Evolutionary conservation across 176 grass and related monocot genomes (phyloP).

Genomic region (Oryza nivara): DNA sequence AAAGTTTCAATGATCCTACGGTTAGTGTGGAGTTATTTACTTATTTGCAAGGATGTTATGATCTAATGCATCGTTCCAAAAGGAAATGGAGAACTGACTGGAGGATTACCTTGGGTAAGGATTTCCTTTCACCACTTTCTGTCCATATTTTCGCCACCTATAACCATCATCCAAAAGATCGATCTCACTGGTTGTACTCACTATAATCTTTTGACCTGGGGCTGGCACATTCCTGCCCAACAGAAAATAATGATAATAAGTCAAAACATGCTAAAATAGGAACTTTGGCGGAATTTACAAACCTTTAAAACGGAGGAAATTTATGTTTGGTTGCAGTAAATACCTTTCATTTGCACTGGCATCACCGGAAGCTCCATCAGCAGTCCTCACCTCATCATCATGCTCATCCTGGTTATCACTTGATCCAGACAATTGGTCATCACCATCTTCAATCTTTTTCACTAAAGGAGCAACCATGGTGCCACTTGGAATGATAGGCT

Average conservation of each 20-base stretch:
- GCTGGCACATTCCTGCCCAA: slow-evolving; percentile 26
- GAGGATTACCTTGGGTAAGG: slow-evolving; percentile 54
- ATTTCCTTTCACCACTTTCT: slow-evolving; percentile 66
- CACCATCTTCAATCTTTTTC: not conserved
- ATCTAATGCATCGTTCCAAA: not conserved
- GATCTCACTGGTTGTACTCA: slow-evolving; percentile 72
- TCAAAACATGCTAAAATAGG: not conserved
- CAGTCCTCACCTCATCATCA: not conserved
- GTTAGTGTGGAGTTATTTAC: not conserved
- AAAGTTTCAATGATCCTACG: not conserved
- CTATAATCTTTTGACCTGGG: slow-evolving; percentile 63
- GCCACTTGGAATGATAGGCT: not conserved
- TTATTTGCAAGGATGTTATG: not conserved
- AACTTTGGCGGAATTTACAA: not conserved
- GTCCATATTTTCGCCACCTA: slow-evolving; percentile 77
- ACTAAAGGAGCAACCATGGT: slow-evolving; percentile 8
- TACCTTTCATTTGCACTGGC: slow-evolving; percentile 26
- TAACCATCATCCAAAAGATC: slow-evolving; percentile 82
- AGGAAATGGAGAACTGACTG: not conserved
- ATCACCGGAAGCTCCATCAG: not conserved
- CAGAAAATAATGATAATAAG: not conserved
- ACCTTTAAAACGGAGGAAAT: slow-evolving; percentile 10
- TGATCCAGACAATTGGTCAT: slow-evolving; percentile 35
- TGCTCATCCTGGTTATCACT: slow-evolving; percentile 12
- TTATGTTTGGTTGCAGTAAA: slow-evolving; percentile 5